Conservation (phyloP, 371 early-diverging fungal genomes). For the Sporodiniella umbellata region DNA sequence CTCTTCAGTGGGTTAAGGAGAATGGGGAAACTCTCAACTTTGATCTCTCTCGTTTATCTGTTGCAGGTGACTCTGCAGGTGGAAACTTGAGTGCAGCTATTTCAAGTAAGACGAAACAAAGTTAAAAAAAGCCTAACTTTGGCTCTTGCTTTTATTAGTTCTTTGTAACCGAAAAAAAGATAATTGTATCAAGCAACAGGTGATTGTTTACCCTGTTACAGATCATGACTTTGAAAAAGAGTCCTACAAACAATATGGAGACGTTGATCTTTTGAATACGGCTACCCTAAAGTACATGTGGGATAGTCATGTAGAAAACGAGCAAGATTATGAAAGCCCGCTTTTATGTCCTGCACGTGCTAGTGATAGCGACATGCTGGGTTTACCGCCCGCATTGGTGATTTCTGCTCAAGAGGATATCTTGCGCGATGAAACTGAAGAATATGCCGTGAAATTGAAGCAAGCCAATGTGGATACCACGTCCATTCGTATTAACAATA, state of each 20-base stretch:
- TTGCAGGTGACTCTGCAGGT: conserved; percentile 34
- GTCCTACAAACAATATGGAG: too few relatives aligned
- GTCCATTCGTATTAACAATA: conserved; percentile 13
- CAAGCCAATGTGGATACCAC: conserved; percentile 29
- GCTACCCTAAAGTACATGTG: too few relatives aligned
- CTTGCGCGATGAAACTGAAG: conserved; percentile 36
- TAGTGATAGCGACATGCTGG: conserved; percentile 19
- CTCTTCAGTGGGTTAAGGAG: conserved; percentile 23
- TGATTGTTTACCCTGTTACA: conserved; percentile 29
- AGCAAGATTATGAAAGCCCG: neutral
- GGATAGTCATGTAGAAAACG: too few relatives aligned
- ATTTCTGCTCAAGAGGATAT: conserved; percentile 37
- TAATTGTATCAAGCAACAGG: conserved; percentile 19
- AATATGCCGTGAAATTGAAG: conserved; percentile 17
- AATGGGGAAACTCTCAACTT: conserved; percentile 14
- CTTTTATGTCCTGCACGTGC: conserved; percentile 1
- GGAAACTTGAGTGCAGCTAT: conserved; percentile 31
- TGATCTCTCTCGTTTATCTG: conserved; percentile 22
- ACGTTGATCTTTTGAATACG: too few relatives aligned
- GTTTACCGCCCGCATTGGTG: conserved; percentile 30
- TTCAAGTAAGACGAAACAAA: conserved; percentile 24
- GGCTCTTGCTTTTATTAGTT: conserved; percentile 6
- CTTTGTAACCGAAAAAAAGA: conserved; percentile 25
- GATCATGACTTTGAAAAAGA: too few relatives aligned
- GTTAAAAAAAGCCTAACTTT: too few relatives aligned